Conservation (phyloP, 768 basidiomycete species). For the Coprinopsis strossmayeri region DNA sequence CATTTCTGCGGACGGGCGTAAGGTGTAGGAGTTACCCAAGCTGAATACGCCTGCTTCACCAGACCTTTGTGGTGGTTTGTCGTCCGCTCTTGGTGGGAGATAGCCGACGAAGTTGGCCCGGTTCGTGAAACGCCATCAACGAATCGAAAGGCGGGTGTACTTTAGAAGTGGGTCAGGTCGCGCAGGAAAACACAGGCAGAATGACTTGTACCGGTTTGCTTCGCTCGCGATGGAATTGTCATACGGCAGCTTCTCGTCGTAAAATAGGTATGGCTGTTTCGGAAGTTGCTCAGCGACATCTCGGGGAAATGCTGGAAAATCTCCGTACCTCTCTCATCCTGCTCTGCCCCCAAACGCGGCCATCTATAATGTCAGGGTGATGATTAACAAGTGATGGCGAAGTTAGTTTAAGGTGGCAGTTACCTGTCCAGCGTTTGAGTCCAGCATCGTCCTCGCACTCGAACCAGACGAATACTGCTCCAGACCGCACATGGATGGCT, state of each 20-base stretch:
- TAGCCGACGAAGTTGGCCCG: constrained; percentile 42
- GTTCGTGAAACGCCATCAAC: constrained; percentile 49
- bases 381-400: constrained; percentile 5
- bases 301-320: constrained; percentile 5
- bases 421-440: constrained; percentile 60
- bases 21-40: constrained; percentile 43
- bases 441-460: constrained; percentile 62
- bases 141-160: constrained; percentile 44
- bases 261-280: constrained; percentile 58
- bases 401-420: constrained; percentile 1
- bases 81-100: constrained; percentile 53
- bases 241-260: constrained; percentile 51
- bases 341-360: constrained; percentile 62
- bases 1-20: constrained; percentile 50
- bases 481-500: constrained; percentile 46
- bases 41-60: constrained; percentile 70
- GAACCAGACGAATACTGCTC: constrained; percentile 65
- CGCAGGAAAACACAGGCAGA: too few species aligned
- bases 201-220: constrained; percentile 27
- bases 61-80: constrained; percentile 48
- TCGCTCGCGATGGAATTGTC: constrained; percentile 34
- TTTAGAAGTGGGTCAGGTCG: too few species aligned
- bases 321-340: constrained; percentile 51
- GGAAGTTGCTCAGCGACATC: constrained; percentile 5
- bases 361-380: constrained; percentile 32